Conservation (phyloP, 2,329 filamentous ascomycete species). For the Pseudogymnoascus sp. region DNA sequence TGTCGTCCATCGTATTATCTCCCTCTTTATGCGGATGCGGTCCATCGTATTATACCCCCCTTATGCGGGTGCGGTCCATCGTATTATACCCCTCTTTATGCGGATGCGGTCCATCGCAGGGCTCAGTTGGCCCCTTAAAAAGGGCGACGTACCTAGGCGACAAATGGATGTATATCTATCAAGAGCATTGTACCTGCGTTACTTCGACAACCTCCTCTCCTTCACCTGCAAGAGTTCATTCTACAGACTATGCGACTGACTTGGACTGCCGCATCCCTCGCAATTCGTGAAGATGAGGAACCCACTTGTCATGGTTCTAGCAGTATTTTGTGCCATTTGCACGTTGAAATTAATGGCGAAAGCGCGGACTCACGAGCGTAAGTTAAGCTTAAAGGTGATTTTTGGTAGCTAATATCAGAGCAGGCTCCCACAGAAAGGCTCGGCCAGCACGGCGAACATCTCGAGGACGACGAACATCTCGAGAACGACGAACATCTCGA, state of each 20-base stretch:
- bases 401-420: background rate
- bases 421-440: background rate
- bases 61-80: background rate
- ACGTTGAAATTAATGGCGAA: conserved; percentile 9
- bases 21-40: background rate
- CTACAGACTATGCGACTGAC: conserved; percentile 10
- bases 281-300: conserved; percentile 13
- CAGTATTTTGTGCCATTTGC: conserved; percentile 8
- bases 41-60: background rate
- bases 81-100: background rate
- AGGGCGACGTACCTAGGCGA: background rate
- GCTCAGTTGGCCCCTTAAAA: no score
- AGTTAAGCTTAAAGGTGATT: background rate
- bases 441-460: background rate
- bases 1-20: background rate
- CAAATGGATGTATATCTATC: background rate
- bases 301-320: conserved; percentile 9
- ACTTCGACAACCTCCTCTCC: background rate
- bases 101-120: background rate
- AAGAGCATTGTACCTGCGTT: background rate
- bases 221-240: background rate
- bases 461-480: background rate
- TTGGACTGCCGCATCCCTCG: conserved; percentile 1
- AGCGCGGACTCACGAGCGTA: conserved; percentile 6
- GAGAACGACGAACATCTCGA: background rate